Percentiles rank a stretch among this genome's conserved stretches.
Conservation (phyloP, 163 green algal genomes). For the Chlamydomonas reinhardtii region DNA sequence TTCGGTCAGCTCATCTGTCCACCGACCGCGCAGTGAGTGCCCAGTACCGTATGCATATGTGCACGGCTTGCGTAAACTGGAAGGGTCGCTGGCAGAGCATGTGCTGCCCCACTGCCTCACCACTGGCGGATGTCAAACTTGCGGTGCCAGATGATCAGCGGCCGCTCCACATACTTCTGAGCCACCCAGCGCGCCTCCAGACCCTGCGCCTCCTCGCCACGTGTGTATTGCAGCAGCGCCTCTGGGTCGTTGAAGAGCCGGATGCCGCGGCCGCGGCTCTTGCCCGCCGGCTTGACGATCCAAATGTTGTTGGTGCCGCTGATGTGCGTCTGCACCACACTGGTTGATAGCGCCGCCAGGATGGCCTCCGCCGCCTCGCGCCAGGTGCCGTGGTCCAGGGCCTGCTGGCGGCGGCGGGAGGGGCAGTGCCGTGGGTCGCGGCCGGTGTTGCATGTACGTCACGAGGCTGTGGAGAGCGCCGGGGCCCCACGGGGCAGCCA, state of each 20-base stretch:
- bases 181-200: conserved; percentile 62
- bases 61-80: too few species aligned
- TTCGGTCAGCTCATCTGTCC: too few species aligned
- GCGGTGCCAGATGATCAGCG: conserved; percentile 63
- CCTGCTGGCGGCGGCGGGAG: not conserved
- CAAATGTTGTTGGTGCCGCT: conserved; percentile 73
- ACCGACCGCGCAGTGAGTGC: too few species aligned
- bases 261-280: conserved; percentile 73
- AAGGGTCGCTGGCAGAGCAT: too few species aligned
- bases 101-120: too few species aligned
- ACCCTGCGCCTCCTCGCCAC: conserved; percentile 20
- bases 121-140: conserved; percentile 83
- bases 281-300: conserved; percentile 75
- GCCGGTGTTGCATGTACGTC: too few species aligned
- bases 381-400: conserved; percentile 2
- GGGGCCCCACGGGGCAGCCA: too few species aligned
- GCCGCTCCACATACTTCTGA: conserved; percentile 77
- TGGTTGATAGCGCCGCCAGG: conserved; percentile 3
- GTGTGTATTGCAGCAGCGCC: conserved; percentile 47
- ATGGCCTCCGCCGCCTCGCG: conserved; percentile 26
- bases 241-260: conserved; percentile 70
- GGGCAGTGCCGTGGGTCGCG: too few species aligned
- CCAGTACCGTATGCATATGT: too few species aligned
- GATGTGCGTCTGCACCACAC: conserved; percentile 56
- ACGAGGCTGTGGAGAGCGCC: too few species aligned